These are phyloP conservation scores for Verbena officinalis DNA, from an alignment of 257 asterid species.

Conservation along the genomic window DNA sequence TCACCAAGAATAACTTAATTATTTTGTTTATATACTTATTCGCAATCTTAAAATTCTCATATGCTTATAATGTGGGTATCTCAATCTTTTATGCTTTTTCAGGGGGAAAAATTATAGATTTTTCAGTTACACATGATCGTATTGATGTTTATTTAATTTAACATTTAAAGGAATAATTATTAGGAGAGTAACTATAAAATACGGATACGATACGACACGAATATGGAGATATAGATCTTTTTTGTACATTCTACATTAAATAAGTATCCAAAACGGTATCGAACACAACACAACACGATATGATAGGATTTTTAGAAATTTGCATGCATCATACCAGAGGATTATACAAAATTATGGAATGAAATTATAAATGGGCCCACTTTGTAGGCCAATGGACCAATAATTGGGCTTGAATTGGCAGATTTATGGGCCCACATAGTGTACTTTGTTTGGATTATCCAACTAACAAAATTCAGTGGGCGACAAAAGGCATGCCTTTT, in stretches of 20 bases:
- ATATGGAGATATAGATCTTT: too few species aligned
- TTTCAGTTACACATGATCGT: background rate
- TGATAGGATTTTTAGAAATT: too few species aligned
- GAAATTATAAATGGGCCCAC: conserved; percentile 11
- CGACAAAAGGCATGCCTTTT: conserved; percentile 18
- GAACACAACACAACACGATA: too few species aligned
- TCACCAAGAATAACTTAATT: background rate
- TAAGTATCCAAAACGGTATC: too few species aligned
- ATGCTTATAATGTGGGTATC: background rate
- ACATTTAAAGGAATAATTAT: background rate
- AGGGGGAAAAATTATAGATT: background rate
- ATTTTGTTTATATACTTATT: background rate
- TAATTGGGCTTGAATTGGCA: conserved; percentile 27
- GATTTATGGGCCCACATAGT: conserved; percentile 30
- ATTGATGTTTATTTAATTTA: background rate
- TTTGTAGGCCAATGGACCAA: conserved; percentile 24
- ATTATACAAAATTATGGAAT: background rate
- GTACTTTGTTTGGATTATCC: conserved; percentile 17
- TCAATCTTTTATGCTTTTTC: background rate
- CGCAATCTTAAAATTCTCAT: background rate
- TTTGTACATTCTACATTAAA: too few species aligned
- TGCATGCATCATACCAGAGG: background rate
- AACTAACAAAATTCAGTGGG: conserved; percentile 10
- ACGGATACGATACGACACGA: too few species aligned
- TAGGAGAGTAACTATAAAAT: background rate